Percentiles rank a stretch among this genome's conserved stretches.
phyloP scores from a whole-genome alignment of 331 rosid species.

The Pyracantha coccinea region DNA sequence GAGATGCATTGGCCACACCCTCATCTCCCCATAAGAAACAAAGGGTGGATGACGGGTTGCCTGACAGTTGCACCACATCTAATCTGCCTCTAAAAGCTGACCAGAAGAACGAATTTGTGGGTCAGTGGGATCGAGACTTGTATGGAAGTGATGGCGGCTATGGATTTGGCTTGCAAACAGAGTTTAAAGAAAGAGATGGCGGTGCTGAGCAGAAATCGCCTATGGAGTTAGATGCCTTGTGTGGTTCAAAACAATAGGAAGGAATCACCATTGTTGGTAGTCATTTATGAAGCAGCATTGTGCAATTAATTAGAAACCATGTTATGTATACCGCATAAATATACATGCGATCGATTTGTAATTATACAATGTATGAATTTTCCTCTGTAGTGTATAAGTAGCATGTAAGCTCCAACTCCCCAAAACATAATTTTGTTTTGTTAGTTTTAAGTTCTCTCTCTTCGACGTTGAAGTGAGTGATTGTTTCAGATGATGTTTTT shows the following conservation, averaged over 20 bases:
- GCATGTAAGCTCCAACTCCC: neutral
- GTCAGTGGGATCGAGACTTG: slow-evolving; percentile 38
- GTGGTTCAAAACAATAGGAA: slow-evolving; percentile 22
- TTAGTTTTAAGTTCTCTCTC: no score
- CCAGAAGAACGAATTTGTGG: slow-evolving; percentile 30
- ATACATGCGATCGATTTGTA: neutral
- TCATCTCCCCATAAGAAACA: slow-evolving; percentile 59
- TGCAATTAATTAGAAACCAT: neutral
- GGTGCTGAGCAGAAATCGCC: slow-evolving; percentile 11
- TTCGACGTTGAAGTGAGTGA: no score
- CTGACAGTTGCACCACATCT: slow-evolving; percentile 28
- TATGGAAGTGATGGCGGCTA: slow-evolving; percentile 36
- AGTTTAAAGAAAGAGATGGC: slow-evolving; percentile 22
- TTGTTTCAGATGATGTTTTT: no score
- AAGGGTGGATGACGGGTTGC: slow-evolving; percentile 39
- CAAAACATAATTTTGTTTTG: neutral
- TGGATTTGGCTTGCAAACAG: slow-evolving; percentile 37
- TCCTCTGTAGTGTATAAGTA: neutral
- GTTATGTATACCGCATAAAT: slow-evolving; percentile 9
- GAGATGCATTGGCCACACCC: slow-evolving; percentile 39
- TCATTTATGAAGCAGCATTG: neutral
- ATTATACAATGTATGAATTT: neutral
- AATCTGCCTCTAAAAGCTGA: slow-evolving; percentile 21
- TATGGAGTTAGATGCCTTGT: slow-evolving; percentile 25
- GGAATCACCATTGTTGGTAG: neutral